phyloP scores from a whole-genome alignment of 2,329 filamentous ascomycete genomes.

The Paecilomyces variotii region DNA sequence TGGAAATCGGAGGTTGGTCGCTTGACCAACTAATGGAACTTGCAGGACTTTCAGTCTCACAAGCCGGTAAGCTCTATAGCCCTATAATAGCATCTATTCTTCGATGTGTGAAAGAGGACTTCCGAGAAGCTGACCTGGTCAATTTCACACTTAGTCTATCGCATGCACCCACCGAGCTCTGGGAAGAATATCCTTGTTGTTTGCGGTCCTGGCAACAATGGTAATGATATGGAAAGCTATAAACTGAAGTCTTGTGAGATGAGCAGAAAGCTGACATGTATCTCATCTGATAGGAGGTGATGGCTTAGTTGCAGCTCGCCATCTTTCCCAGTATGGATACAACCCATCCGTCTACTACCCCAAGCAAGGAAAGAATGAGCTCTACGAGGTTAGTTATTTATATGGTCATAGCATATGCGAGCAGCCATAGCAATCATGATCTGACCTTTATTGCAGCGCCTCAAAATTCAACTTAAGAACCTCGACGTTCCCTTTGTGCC shows the following conservation, averaged over 20 bases:
- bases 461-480: constrained; percentile 76
- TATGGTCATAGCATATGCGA: not conserved
- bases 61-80: constrained; percentile 55
- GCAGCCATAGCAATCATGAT: no score
- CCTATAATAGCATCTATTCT: not conserved
- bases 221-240: constrained; percentile 16
- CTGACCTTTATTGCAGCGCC: constrained; percentile 47
- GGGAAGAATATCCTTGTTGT: constrained; percentile 73
- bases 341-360: constrained; percentile 84
- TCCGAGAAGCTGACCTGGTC: not conserved
- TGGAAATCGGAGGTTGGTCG: constrained; percentile 78
- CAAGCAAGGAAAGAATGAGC: constrained; percentile 80
- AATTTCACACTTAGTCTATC: constrained; percentile 56
- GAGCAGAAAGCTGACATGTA: not conserved
- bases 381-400: constrained; percentile 60
- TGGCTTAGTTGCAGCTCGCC: constrained; percentile 85
- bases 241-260: not conserved
- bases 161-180: constrained; percentile 65
- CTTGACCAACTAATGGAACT: constrained; percentile 97
- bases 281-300: constrained; percentile 61
- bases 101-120: not conserved
- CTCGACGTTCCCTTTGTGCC: constrained; percentile 75
- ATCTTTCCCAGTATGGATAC: constrained; percentile 89
- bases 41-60: constrained; percentile 84
- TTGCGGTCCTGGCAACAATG: constrained; percentile 74